Percentiles rank a stretch among this genome's conserved stretches.
phyloP scores from a whole-genome alignment of 1,284 basidiomycete species.

The Ceratobasidium sp. region DNA sequence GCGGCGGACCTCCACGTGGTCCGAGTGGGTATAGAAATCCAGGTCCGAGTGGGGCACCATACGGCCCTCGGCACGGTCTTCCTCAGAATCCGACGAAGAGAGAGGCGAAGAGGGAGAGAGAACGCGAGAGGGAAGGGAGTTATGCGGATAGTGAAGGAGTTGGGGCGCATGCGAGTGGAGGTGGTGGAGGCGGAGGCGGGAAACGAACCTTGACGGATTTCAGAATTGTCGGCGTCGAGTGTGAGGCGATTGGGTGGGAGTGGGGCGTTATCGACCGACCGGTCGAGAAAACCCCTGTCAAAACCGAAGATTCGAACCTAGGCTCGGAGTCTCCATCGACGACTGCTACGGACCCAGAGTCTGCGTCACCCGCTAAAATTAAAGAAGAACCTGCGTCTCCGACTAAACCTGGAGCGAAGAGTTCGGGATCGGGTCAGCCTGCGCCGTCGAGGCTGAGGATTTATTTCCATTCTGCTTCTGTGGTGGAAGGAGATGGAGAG shows the following conservation, averaged over 20 bases:
- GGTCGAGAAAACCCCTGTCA: constrained; percentile 43
- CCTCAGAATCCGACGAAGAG: constrained; percentile 53
- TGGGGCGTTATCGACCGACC: constrained; percentile 67
- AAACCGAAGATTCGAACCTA: constrained; percentile 53
- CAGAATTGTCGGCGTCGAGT: constrained; percentile 81
- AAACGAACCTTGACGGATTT: constrained; percentile 92
- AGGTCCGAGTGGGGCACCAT: neutral
- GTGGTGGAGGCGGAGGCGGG: constrained; percentile 58
- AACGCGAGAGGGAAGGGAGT: constrained; percentile 51
- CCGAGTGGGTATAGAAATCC: constrained; percentile 38
- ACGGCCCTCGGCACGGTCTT: constrained; percentile 43
- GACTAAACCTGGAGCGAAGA: constrained; percentile 8
- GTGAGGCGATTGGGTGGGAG: constrained; percentile 65
- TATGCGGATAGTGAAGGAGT: constrained; percentile 50
- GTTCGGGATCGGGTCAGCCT: constrained; percentile 10
- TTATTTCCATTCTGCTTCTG: constrained; percentile 37
- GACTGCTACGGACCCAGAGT: constrained; percentile 48
- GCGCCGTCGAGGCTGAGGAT: constrained; percentile 57
- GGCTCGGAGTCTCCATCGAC: neutral
- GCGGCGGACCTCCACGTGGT: constrained; percentile 23
- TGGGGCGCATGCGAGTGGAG: constrained; percentile 33
- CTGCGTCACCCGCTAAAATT: constrained; percentile 39
- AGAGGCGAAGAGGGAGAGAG: constrained; percentile 48
- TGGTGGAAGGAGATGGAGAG: constrained; percentile 55
- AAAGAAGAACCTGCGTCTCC: constrained; percentile 39